phyloP scores from a whole-genome alignment of 2,329 filamentous ascomycete genomes.

The Leptographium radiaticola region DNA sequence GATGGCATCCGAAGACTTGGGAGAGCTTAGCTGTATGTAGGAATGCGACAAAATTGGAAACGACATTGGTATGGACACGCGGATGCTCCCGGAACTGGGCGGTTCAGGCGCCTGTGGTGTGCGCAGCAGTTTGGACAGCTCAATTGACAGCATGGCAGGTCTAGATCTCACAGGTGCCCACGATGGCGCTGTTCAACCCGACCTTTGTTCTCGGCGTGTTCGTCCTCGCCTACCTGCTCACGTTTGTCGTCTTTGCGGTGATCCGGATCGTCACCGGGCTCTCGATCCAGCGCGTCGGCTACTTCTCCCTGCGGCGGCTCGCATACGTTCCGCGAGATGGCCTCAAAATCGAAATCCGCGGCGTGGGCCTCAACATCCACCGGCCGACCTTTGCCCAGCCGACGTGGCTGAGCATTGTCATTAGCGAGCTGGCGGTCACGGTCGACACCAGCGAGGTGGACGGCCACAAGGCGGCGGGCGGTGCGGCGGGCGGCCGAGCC shows the following conservation, averaged over 20 bases:
- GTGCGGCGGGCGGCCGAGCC: slow-evolving; percentile 13
- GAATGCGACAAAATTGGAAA: slow-evolving; percentile 4
- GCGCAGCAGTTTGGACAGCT: neutral
- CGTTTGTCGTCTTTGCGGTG: slow-evolving; percentile 88
- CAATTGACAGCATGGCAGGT: neutral
- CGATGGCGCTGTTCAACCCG: slow-evolving; percentile 54
- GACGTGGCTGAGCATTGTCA: slow-evolving; percentile 84
- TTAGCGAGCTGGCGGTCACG: slow-evolving; percentile 76
- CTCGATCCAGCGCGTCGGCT: slow-evolving; percentile 90
- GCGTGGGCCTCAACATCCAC: slow-evolving; percentile 77
- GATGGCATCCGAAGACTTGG: slow-evolving; percentile 4
- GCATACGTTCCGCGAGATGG: slow-evolving; percentile 85
- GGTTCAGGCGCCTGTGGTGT: neutral
- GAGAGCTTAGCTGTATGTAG: slow-evolving; percentile 2
- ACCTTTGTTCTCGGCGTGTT: slow-evolving; percentile 79
- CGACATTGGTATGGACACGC: neutral
- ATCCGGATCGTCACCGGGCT: slow-evolving; percentile 85
- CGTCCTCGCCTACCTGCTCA: slow-evolving; percentile 76
- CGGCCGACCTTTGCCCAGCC: slow-evolving; percentile 93
- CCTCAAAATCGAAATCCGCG: slow-evolving; percentile 76
- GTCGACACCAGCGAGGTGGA: slow-evolving; percentile 61
- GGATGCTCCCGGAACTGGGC: neutral
- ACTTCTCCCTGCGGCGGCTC: slow-evolving; percentile 80
- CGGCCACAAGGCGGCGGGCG: slow-evolving; percentile 26
- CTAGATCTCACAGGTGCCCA: neutral